phyloP scores from a whole-genome alignment of 108 stramenopile genomes.

The Cyclostephanos tholiformis region DNA sequence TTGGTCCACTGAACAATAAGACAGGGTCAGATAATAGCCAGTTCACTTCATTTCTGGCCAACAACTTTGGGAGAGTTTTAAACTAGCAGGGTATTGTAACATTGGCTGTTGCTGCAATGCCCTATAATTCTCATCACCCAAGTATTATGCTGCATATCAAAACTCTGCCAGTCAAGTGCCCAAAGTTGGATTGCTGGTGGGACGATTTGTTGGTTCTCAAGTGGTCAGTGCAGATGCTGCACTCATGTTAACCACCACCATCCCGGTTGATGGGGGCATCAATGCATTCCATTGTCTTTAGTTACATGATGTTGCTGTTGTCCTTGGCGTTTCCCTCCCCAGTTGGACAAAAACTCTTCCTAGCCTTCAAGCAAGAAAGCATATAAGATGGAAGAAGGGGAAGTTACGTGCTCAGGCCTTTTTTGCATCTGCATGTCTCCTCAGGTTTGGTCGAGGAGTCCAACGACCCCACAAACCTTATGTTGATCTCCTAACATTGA shows the following conservation, averaged over 20 bases:
- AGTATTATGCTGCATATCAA: background rate
- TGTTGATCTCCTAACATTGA: background rate
- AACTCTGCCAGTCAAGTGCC: background rate
- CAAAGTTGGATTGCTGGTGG: background rate
- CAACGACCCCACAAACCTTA: no score
- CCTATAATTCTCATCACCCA: background rate
- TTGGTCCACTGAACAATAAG: background rate
- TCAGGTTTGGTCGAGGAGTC: background rate
- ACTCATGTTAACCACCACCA: background rate
- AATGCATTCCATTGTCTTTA: background rate
- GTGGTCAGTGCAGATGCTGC: background rate
- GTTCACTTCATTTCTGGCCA: background rate
- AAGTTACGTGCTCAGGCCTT: background rate
- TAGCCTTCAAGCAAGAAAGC: background rate
- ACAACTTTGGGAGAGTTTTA: background rate
- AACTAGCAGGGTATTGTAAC: background rate
- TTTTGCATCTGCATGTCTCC: background rate
- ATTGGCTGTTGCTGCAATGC: background rate
- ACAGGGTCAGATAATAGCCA: background rate
- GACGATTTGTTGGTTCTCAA: background rate
- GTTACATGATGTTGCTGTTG: background rate
- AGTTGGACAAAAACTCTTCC: background rate
- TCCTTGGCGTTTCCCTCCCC: background rate
- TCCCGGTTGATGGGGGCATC: background rate
- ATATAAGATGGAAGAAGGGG: background rate